Conservation (phyloP, 2,329 filamentous ascomycete species). For the Dactylonectria estremocensis region DNA sequence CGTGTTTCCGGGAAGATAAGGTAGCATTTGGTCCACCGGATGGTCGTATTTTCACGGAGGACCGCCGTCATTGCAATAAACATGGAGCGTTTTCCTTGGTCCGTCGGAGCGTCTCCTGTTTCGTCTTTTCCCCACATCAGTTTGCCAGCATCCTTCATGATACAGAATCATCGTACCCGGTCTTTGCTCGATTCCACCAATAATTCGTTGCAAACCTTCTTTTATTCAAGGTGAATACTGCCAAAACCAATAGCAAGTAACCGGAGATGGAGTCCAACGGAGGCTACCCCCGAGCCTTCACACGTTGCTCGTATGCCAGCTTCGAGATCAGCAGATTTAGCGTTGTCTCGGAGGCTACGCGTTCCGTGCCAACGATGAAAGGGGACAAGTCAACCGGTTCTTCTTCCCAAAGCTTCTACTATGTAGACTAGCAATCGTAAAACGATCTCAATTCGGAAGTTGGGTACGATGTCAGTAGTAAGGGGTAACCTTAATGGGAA, state of each 20-base stretch:
- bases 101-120: neutral
- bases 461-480: too few species aligned
- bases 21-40: neutral
- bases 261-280: neutral
- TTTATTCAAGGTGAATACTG: neutral
- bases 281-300: neutral
- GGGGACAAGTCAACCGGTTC: neutral
- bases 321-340: neutral
- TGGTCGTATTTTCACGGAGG: neutral
- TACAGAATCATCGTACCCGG: neutral
- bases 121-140: neutral
- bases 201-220: neutral
- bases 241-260: neutral
- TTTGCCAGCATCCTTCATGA: neutral
- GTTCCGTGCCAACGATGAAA: neutral
- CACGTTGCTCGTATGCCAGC: neutral
- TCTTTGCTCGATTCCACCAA: constrained; percentile 7
- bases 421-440: neutral
- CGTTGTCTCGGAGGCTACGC: neutral
- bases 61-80: constrained; percentile 1
- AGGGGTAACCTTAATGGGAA: too few species aligned
- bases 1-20: neutral
- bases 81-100: constrained; percentile 1
- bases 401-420: too few species aligned
- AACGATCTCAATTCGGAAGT: neutral